phyloP scores from a whole-genome alignment of 495 filamentous ascomycete species.

The Poronia punctata region DNA sequence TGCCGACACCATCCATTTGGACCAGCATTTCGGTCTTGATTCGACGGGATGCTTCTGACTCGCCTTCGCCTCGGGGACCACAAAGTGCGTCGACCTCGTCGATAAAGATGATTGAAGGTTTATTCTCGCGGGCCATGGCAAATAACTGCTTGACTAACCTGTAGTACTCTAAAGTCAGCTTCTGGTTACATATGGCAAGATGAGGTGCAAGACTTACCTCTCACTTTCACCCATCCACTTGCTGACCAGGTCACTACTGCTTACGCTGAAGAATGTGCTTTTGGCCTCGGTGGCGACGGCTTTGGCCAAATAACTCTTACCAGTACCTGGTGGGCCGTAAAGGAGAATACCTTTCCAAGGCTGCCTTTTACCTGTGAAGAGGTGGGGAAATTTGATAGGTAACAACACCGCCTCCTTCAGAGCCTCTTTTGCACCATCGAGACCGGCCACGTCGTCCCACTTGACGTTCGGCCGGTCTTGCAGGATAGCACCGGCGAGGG shows the following conservation, averaged over 20 bases:
- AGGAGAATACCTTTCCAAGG: conserved; percentile 98
- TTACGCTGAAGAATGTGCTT: conserved; percentile 99
- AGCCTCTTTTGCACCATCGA: conserved; percentile 92
- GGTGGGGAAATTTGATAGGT: conserved; percentile 95
- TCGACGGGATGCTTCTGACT: conserved; percentile 91
- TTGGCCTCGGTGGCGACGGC: conserved; percentile 98
- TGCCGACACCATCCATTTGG: conserved; percentile 98
- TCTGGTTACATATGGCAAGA: neutral
- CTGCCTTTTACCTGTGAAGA: conserved; percentile 94
- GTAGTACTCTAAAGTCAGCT: conserved; percentile 6
- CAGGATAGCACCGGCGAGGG: conserved; percentile 85
- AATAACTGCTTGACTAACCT: conserved; percentile 97
- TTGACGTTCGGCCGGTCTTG: conserved; percentile 90
- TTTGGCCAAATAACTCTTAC: conserved; percentile 94
- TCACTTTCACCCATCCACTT: conserved; percentile 99
- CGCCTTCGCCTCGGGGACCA: conserved; percentile 91
- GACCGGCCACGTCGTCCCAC: conserved; percentile 98
- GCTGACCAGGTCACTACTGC: conserved; percentile 89
- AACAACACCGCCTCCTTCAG: conserved; percentile 95
- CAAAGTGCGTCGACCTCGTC: conserved; percentile 98
- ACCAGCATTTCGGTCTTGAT: conserved; percentile 99
- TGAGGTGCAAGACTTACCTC: conserved; percentile 51
- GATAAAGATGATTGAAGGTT: conserved; percentile 97
- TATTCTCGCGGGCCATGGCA: conserved; percentile 97
- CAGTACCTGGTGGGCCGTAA: conserved; percentile 93